Base-by-base conservation (phyloP, 305 asterid species). In the Coffea humblotiana region DNA sequence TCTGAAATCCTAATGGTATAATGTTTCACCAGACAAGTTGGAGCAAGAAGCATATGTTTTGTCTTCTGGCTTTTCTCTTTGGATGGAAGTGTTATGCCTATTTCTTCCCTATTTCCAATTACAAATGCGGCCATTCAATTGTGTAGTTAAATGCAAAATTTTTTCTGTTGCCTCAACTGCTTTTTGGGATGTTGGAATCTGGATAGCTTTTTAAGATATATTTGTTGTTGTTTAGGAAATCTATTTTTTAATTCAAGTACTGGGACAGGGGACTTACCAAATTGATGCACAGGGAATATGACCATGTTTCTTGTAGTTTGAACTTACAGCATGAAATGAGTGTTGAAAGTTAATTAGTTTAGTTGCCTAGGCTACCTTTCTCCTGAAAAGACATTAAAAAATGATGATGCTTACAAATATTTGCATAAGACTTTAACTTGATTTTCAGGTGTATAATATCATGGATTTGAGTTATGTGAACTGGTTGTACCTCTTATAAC, bases 81-180 rank as follows among this genome's bases (percentile, higher is more conserved):
- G 43, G 43, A 37, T 37, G 43, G 8, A 32, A 32, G 72, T 72
- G 21, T 51, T 29, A 19, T 14, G 45, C 54, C 27, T 12, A 18
- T 61, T 25, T 14, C 10, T 5, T 67, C 8, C 9, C 19, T 65
- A 61, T 71, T 71, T 37, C 27, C 49, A 48, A 27, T 56, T 18
- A 21, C n/a, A 43, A 23, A 43, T 71, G 58, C 40, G 76, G 37
- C 56, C 25, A 10, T 9, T 60, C 19, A 19, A 3, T 13, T 56
- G 56, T 56, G 47, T 12, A 71, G 48, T 10, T 67, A 43, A 65
- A n/a, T 56, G 52, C 49, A 64, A 35, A n/a, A 25, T 0, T 63
- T 35, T 47, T 27, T 25, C 65, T 48, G 49, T 37, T 75, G 71
- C 60, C n/a, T 60, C 79, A 64, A 66, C 54, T 77, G 40, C 45